Conservation (phyloP, 2,329 filamentous ascomycete species). For the Pseudogymnoascus sp. region DNA sequence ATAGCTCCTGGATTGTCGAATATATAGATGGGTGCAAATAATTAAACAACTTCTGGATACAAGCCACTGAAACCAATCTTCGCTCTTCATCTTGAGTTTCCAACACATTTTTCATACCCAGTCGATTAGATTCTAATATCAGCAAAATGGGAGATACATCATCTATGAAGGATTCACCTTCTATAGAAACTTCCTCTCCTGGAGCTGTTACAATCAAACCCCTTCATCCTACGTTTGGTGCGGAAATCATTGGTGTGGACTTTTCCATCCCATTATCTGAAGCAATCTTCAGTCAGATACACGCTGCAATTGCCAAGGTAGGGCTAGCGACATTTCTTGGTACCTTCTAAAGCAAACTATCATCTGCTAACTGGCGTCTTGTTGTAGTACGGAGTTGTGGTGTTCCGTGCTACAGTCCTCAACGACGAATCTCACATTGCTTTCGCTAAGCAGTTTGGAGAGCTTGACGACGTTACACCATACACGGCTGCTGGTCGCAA, state of each 20-base stretch:
- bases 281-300: conserved; percentile 28
- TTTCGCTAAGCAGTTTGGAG: conserved; percentile 43
- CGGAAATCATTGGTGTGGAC: conserved; percentile 31
- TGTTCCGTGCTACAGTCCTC: conserved; percentile 43
- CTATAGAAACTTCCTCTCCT: not conserved
- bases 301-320: conserved; percentile 28
- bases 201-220: conserved; percentile 18
- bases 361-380: conserved; percentile 13
- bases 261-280: conserved; percentile 27
- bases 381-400: conserved; percentile 42
- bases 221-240: conserved; percentile 30
- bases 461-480: conserved; percentile 46
- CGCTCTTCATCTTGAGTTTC: not conserved
- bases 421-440: conserved; percentile 42
- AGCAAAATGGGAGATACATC: not conserved
- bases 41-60: not conserved
- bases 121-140: not conserved
- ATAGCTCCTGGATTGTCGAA: not conserved
- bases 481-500: conserved; percentile 39
- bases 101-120: not conserved
- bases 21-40: not conserved
- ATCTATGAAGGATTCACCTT: not conserved
- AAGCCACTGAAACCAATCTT: not conserved
- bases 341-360: conserved; percentile 11
- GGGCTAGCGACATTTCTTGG: conserved; percentile 5